phyloP scores from a whole-genome alignment of 768 basidiomycete species.

The Trichaptum fuscoviolaceum region DNA sequence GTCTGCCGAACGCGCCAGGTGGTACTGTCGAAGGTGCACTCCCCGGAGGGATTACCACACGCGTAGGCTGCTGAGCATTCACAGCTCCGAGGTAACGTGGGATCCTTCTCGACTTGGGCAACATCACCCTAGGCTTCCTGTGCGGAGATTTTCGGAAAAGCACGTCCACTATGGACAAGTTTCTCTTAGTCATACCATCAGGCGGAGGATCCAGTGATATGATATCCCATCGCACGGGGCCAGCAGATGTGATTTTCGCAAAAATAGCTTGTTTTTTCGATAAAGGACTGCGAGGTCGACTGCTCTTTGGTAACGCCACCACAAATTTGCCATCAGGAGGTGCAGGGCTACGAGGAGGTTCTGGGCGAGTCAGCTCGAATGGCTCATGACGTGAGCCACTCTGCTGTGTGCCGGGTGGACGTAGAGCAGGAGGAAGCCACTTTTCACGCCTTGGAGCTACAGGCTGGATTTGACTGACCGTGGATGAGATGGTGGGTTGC shows the following conservation, averaged over 20 bases:
- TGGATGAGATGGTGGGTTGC: background rate
- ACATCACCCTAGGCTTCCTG: background rate
- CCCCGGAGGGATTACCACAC: constrained; percentile 21
- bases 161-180: constrained; percentile 59
- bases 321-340: constrained; percentile 31
- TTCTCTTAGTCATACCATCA: constrained; percentile 54
- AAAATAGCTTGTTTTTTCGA: constrained; percentile 42
- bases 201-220: constrained; percentile 70
- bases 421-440: constrained; percentile 55
- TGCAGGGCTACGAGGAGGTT: constrained; percentile 45
- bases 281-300: constrained; percentile 38
- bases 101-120: background rate
- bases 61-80: background rate
- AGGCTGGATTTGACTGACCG: background rate
- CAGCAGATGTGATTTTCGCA: constrained; percentile 31
- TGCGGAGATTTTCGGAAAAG: constrained; percentile 39
- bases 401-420: constrained; percentile 24
- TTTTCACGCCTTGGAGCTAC: constrained; percentile 32
- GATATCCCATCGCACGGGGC: constrained; percentile 52
- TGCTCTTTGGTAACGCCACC: constrained; percentile 45
- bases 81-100: background rate
- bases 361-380: constrained; percentile 41
- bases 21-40: constrained; percentile 33
- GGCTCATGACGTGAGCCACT: constrained; percentile 30
- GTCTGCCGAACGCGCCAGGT: constrained; percentile 23